Evolutionary conservation across 2,329 filamentous ascomycete species (phyloP).

Genomic region (Stachybotrys elegans): DNA sequence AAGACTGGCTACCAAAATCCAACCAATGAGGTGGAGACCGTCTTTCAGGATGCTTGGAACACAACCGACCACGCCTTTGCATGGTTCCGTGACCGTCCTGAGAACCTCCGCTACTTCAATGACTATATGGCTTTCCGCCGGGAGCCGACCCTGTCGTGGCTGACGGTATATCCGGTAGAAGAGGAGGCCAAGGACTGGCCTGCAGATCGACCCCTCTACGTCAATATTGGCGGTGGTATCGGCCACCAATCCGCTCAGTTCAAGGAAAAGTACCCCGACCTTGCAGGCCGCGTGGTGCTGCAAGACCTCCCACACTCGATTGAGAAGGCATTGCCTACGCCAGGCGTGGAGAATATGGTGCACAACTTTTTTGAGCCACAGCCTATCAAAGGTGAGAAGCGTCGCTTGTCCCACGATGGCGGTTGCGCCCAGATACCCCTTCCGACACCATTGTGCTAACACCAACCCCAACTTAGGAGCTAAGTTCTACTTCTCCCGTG

Average conservation of each 20-base stretch:
- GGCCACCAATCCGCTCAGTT: constrained; percentile 18
- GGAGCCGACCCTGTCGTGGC: constrained; percentile 11
- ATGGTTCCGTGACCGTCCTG: constrained; percentile 5
- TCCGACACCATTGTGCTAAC: no score
- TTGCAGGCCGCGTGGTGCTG: constrained; percentile 15
- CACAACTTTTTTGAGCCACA: constrained; percentile 19
- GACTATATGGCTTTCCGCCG: constrained; percentile 15
- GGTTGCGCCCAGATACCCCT: no score
- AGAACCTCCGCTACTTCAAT: constrained; percentile 13
- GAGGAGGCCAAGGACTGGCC: constrained; percentile 2
- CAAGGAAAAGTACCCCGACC: constrained; percentile 11
- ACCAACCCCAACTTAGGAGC: neutral
- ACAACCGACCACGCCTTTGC: neutral
- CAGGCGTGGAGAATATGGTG: constrained; percentile 16
- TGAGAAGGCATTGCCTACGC: constrained; percentile 14
- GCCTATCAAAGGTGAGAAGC: constrained; percentile 4
- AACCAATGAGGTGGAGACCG: constrained; percentile 10
- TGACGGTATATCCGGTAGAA: constrained; percentile 15
- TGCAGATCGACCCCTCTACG: constrained; percentile 1
- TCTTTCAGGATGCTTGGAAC: constrained; percentile 11
- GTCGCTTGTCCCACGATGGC: no score
- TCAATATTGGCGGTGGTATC: constrained; percentile 20
- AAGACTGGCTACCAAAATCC: constrained; percentile 11
- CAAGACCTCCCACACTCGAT: constrained; percentile 18
- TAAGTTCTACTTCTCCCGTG: constrained; percentile 13